Evolutionary conservation across 2,329 filamentous ascomycete species (phyloP), one percentile per base, ranked within the genome.

Genomic region (Alternaria brassicae): DNA sequence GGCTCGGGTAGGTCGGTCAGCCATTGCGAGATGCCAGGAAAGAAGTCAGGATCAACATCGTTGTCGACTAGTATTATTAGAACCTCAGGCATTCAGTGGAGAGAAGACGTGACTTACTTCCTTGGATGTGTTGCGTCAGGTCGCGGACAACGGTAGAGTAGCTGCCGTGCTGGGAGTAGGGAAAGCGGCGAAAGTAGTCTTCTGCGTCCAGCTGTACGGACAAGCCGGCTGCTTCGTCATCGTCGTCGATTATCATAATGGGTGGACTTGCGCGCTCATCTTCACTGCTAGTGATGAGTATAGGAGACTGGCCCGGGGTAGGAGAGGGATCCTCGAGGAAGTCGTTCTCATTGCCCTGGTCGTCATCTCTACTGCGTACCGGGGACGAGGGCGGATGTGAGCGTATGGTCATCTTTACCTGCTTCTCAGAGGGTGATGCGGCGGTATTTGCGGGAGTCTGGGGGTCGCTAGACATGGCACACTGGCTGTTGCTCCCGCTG

Each of bases 361-460:
- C 56, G 9, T 69, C 64, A 37, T 59, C 54, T 37, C 66, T 67
- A 25, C 53, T 59, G 37, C 58, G 66, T 54, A 70, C 61, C 34
- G 70, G 67, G 48, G 72, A 71, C 8, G 69, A 70, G 19, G 72
- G 63, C 17, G 70, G 70, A 51, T 74, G 77, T 45, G 75, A 69
- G 62, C 75, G 73, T 65, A 78, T 80, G 37, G 79, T 75, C 69
- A 81, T 77, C 56, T 79, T 69, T 42, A 76, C 77, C 39, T 70
- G 76, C 49, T 62, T 57, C 37, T 69, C 63, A 58, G 57, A 60
- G 45, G 62, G 56, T 53, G 60, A 60, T 27, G 59, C 56, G 62
- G 63, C 53, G 28, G 62, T 42, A 52, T 49, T 58, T 36, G 55
- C 55, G 47, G 61, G 59, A 19, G 67, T 53, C 8, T 65, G 56